Conservation (phyloP, 108 stramenopile genomes). For the Cyclotella choctawhatcheeana region DNA sequence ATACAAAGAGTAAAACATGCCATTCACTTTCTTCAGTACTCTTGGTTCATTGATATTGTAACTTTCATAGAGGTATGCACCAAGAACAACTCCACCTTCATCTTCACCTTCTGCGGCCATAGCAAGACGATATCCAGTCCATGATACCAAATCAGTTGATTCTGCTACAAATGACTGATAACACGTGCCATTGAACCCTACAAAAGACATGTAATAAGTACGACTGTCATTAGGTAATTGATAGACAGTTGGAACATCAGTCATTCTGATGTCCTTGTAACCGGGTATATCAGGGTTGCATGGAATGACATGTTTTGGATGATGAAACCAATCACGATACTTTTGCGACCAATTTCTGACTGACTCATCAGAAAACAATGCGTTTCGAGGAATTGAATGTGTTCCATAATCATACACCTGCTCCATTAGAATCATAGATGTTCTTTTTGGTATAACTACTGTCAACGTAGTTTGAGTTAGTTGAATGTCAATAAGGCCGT, state of each 20-base stretch:
- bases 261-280: conserved; percentile 41
- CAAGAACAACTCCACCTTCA: conserved; percentile 47
- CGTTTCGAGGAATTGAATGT: conserved; percentile 22
- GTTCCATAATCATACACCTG: conserved; percentile 14
- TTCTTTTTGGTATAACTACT: conserved; percentile 32
- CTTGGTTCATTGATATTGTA: conserved; percentile 36
- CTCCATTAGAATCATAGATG: conserved; percentile 41
- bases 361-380: conserved; percentile 28
- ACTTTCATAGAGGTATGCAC: conserved; percentile 48
- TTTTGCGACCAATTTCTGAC: conserved; percentile 35
- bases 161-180: conserved; percentile 50
- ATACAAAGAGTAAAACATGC: conserved; percentile 37
- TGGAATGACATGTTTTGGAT: conserved; percentile 37
- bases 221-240: conserved; percentile 45
- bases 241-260: conserved; percentile 51
- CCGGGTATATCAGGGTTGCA: conserved; percentile 28
- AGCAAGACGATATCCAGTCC: conserved; percentile 39
- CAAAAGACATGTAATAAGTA: conserved; percentile 47
- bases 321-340: conserved; percentile 45
- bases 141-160: conserved; percentile 37
- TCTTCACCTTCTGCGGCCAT: conserved; percentile 46
- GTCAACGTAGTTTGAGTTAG: conserved; percentile 14
- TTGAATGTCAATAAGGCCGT: conserved; percentile 21
- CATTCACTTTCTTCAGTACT: conserved; percentile 38
- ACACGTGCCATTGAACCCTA: conserved; percentile 45